Base-by-base conservation (phyloP, 805 yeast species). In the Sugiyamaella valdiviana region DNA sequence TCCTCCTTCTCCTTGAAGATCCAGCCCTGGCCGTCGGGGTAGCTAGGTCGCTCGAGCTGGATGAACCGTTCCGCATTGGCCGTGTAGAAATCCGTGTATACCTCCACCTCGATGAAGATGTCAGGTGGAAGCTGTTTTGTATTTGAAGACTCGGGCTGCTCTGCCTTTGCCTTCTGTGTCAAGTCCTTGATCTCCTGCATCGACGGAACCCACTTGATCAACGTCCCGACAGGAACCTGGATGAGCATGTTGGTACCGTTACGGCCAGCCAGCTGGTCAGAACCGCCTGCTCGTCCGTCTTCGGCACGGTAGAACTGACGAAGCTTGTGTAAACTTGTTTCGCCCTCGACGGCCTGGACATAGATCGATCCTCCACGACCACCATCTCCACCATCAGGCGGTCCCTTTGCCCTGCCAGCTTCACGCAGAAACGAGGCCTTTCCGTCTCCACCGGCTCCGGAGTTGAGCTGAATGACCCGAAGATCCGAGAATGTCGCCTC, bases 361-460 rank as follows among this genome's bases (percentile, higher is more conserved):
- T 83, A 91, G 2, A 93, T 76, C 46, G 82, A 75, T 2, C 99
- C 99, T 19, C 99, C 99, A 52, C 74, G 70, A 3, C 98, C 99
- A 24, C 99, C 99, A 67, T 93, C 97, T 7, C 99, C 99, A n/a
- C 99, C 99, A 65, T 90, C 95, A 0, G 99, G 95, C 0, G 99
- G 98, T 0, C 99, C 99, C 16, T 76, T 74, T 0, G 95, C 74
- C 39, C 86, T 68, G 37, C 89, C 86, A 2, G 95, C 85, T 56
- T 88, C 98, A 55, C 96, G 72, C 51, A 82, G 76, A 65, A 93
- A 93, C 0, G 97, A 84, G 0, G 88, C 83, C 26, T 78, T 73
- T 5, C 99, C 99, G 62, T 83, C 74, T 1, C 99, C 99, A 17
- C 99, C 99, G 37, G 69, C 72, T 0, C 99, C 99, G 22, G 95